A percentile compares a stretch with the other conserved stretches of the same genome.
These are phyloP conservation scores for Bjerkandera adusta DNA, from an alignment of 1,284 basidiomycete species.

Conservation along the genomic window DNA sequence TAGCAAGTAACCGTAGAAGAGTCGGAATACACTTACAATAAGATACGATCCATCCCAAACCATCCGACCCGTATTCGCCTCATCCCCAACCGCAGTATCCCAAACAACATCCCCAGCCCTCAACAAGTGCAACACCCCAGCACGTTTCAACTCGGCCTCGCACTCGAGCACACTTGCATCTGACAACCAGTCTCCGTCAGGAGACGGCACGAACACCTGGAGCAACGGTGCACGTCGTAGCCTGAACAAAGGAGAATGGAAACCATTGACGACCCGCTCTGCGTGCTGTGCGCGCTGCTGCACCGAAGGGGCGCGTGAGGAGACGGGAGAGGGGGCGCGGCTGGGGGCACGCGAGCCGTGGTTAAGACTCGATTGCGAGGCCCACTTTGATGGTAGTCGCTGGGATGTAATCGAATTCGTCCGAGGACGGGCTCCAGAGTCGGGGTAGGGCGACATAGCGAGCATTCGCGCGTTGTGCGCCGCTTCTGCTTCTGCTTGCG, in stretches of 20 bases:
- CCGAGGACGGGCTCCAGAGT: constrained; percentile 13
- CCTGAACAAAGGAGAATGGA: constrained; percentile 68
- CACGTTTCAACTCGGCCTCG: constrained; percentile 70
- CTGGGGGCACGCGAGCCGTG: constrained; percentile 44
- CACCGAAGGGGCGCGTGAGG: constrained; percentile 41
- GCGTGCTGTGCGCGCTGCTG: constrained; percentile 12
- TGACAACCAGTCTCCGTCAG: constrained; percentile 79
- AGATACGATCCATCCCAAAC: constrained; percentile 84
- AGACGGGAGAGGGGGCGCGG: constrained; percentile 62
- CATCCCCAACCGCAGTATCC: constrained; percentile 80
- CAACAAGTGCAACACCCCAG: constrained; percentile 57
- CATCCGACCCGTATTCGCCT: constrained; percentile 74
- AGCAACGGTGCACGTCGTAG: constrained; percentile 68
- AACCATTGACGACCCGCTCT: constrained; percentile 26
- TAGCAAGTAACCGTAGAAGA: constrained; percentile 10
- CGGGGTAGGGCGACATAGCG: constrained; percentile 21
- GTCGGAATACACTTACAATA: constrained; percentile 54
- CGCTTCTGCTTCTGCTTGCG: constrained; percentile 62
- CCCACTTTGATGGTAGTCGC: constrained; percentile 13
- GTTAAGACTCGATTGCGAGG: constrained; percentile 13
- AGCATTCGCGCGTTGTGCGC: constrained; percentile 24
- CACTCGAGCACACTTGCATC: constrained; percentile 76
- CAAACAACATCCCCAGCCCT: constrained; percentile 77
- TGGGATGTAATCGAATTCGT: constrained; percentile 14
- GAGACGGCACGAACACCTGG: constrained; percentile 77